Base-by-base conservation (phyloP, 2,329 filamentous ascomycete species). In the Ceratocystis harringtonii region DNA sequence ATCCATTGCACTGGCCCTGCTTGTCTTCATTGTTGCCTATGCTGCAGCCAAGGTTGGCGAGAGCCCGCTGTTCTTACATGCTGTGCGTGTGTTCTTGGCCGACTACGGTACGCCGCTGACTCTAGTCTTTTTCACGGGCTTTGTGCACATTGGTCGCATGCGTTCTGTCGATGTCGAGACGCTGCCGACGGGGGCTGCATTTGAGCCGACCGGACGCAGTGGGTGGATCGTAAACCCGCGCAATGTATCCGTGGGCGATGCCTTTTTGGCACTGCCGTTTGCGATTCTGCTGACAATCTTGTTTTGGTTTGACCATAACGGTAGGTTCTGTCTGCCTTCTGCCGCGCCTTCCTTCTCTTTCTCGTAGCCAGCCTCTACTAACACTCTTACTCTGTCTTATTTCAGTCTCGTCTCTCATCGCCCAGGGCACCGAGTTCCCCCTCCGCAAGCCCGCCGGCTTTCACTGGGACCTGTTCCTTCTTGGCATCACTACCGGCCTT, bases 231-330 rank as follows among this genome's bases (percentile, higher is more conserved):
- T 95, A 30, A 79, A 84, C 68, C 92, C 95, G 71, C 94, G 90
- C 89, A 80, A 92, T 69, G 80, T 95, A 64, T 78, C 77, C 58
- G 83, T 87, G 5, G 81, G 80, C 0, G 86, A 95, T 66, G 80
- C 94, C 5, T 95, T 95, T 72, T 78, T 91, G 55, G 90, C 91
- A 1, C 81, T 95, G n/a, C 91, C 91, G 0, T 95, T 95, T 76
- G 90, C 89, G 0, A 72, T 95, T 43, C 78, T 95, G 1, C 78
- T 95, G 17, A 95, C 90, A 0, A 85, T 95, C 25, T 76, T 95
- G 3, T 95, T 95, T 73, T 95, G 88, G 77, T 95, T 94, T 73
- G 90, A 95, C 71, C 90, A 95, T 72, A 95, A 94, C 70, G 87
- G 87, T 89, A 77, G 68, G 77, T 69, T 19, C 5, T 61, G 2